Conservation (phyloP, 106 monocot species). For the Allium sativum region DNA sequence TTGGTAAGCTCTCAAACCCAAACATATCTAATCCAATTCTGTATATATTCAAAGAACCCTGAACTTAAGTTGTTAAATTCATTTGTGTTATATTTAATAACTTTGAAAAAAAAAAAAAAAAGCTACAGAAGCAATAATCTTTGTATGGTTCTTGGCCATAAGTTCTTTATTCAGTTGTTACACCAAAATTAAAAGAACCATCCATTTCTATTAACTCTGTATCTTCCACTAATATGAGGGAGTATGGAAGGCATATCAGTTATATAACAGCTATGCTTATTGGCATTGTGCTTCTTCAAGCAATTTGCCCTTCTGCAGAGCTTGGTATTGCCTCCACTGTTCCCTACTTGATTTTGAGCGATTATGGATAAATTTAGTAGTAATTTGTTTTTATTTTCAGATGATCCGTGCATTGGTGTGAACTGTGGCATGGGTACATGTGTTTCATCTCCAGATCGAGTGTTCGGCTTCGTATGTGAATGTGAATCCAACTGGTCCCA, state of each 20-base stretch:
- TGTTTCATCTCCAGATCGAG: background rate
- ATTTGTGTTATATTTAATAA: background rate
- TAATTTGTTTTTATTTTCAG: constrained; percentile 1
- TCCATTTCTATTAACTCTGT: background rate
- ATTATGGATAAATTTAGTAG: background rate
- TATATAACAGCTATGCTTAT: background rate
- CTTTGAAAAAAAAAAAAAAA: background rate
- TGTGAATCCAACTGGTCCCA: constrained; percentile 17
- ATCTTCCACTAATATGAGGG: background rate
- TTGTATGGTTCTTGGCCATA: constrained; percentile 2
- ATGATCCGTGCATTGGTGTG: constrained; percentile 7
- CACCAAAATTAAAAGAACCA: background rate
- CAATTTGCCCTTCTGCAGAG: constrained; percentile 1
- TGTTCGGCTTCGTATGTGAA: constrained; percentile 16
- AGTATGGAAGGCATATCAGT: background rate
- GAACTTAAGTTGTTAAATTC: background rate
- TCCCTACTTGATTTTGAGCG: background rate
- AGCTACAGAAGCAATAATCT: background rate
- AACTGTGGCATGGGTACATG: constrained; percentile 23
- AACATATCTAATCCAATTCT: background rate
- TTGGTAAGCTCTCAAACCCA: constrained; percentile 3
- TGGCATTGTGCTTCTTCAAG: background rate
- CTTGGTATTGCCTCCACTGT: background rate
- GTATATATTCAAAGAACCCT: background rate
- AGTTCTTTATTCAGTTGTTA: background rate